Evolutionary conservation across 2,329 filamentous ascomycete species (phyloP).

Genomic region (Claviceps digitariae): DNA sequence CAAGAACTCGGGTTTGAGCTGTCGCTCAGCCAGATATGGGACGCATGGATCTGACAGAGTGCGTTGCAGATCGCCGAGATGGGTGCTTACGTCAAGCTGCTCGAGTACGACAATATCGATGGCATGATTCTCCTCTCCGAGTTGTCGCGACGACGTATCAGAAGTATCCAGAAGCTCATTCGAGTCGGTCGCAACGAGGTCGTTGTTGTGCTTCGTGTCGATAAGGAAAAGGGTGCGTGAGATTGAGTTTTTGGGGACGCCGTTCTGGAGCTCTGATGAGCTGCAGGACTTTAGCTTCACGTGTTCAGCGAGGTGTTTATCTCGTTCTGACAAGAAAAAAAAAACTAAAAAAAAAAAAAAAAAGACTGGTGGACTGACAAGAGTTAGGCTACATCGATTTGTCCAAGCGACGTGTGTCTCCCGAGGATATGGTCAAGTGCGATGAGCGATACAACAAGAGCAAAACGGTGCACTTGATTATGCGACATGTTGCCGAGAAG

Average conservation of each 20-base stretch:
- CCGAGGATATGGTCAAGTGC: conserved; percentile 95
- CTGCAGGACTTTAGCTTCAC: too few relatives aligned
- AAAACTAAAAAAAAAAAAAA: neutral
- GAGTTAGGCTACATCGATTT: conserved; percentile 76
- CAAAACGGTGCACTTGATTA: conserved; percentile 98
- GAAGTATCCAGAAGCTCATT: conserved; percentile 98
- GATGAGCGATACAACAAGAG: conserved; percentile 99
- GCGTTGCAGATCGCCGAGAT: conserved; percentile 80
- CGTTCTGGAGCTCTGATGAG: neutral
- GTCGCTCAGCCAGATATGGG: neutral
- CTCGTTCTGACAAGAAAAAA: neutral
- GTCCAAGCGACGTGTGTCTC: conserved; percentile 93
- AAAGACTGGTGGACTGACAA: conserved; percentile 10
- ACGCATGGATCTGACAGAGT: conserved; percentile 5
- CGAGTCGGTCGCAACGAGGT: conserved; percentile 96
- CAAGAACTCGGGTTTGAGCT: conserved; percentile 13
- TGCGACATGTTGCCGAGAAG: conserved; percentile 98
- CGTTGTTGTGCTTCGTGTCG: conserved; percentile 93
- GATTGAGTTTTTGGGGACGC: neutral
- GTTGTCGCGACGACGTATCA: conserved; percentile 92
- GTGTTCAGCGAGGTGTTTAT: neutral
- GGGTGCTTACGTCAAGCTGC: conserved; percentile 98
- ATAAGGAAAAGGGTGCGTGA: conserved; percentile 84
- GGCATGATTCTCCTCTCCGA: conserved; percentile 99
- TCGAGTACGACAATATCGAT: conserved; percentile 99